Percentiles rank a stretch among this genome's conserved stretches.
Conservation (phyloP, 2,329 filamentous ascomycete species). For the Sphaerulina vaccinii region DNA sequence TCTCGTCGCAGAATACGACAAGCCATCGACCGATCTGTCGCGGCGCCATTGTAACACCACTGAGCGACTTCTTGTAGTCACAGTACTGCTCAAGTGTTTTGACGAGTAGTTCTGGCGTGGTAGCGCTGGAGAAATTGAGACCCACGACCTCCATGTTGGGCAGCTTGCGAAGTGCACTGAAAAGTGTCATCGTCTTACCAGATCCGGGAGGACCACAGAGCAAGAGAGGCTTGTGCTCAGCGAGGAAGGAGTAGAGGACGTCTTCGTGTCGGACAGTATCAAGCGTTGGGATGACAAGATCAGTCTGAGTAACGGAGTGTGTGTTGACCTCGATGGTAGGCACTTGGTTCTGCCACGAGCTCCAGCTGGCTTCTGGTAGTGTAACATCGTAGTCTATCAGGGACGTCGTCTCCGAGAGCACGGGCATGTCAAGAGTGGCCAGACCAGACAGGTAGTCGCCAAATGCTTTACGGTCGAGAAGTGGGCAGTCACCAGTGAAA, state of each 20-base stretch:
- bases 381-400: constrained; percentile 95
- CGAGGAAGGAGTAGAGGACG: constrained; percentile 98
- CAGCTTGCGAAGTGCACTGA: constrained; percentile 92
- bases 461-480: constrained; percentile 82
- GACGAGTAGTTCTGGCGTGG: constrained; percentile 93
- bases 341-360: constrained; percentile 90
- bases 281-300: constrained; percentile 95
- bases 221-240: constrained; percentile 94
- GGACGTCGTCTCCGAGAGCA: constrained; percentile 70
- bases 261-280: constrained; percentile 98
- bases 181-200: constrained; percentile 99
- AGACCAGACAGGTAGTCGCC: constrained; percentile 80
- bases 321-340: constrained; percentile 96
- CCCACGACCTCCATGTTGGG: constrained; percentile 99
- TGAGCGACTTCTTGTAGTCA: constrained; percentile 98
- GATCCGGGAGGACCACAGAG: constrained; percentile 97
- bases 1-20: constrained; percentile 98
- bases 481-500: constrained; percentile 88
- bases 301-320: constrained; percentile 95
- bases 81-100: constrained; percentile 99
- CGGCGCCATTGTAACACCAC: constrained; percentile 90
- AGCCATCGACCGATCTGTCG: constrained; percentile 97
- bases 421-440: constrained; percentile 80
- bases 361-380: constrained; percentile 84
- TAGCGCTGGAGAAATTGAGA: constrained; percentile 98